phyloP scores from a whole-genome alignment of 805 yeast genomes.

The Kuraishia borneana region DNA sequence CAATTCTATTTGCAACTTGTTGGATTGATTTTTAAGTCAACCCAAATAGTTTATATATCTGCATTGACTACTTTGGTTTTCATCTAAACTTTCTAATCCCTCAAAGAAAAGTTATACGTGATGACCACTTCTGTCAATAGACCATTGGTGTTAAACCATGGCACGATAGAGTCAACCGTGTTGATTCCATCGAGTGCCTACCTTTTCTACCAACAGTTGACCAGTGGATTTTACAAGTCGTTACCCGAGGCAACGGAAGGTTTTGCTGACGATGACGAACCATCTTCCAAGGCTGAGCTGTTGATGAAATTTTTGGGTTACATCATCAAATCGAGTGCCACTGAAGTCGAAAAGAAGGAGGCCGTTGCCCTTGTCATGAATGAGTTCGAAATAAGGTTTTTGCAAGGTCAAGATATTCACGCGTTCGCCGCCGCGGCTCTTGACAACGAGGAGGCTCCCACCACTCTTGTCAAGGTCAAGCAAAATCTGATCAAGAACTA shows the following conservation, averaged over 20 bases:
- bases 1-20: no score
- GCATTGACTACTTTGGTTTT: no score
- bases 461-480: constrained; percentile 63
- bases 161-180: constrained; percentile 78
- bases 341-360: constrained; percentile 27
- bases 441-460: constrained; percentile 45
- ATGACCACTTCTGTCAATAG: constrained; percentile 27
- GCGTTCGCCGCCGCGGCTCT: constrained; percentile 69
- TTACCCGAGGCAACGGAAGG: constrained; percentile 79
- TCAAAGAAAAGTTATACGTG: background rate
- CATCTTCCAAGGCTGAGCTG: constrained; percentile 76
- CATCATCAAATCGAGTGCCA: constrained; percentile 22
- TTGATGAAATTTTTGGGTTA: constrained; percentile 77
- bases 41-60: no score
- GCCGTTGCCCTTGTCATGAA: constrained; percentile 58
- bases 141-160: constrained; percentile 78
- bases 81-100: no score
- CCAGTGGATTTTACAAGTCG: constrained; percentile 70
- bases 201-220: constrained; percentile 75
- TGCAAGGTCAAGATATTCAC: constrained; percentile 75
- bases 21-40: no score
- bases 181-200: constrained; percentile 77
- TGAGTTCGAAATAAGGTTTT: constrained; percentile 79
- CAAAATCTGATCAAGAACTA: constrained; percentile 65
- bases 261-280: constrained; percentile 79